Evolutionary conservation across 2,329 filamentous ascomycete genomes (phyloP).

Genomic region (Aspergillus transmontanensis): DNA sequence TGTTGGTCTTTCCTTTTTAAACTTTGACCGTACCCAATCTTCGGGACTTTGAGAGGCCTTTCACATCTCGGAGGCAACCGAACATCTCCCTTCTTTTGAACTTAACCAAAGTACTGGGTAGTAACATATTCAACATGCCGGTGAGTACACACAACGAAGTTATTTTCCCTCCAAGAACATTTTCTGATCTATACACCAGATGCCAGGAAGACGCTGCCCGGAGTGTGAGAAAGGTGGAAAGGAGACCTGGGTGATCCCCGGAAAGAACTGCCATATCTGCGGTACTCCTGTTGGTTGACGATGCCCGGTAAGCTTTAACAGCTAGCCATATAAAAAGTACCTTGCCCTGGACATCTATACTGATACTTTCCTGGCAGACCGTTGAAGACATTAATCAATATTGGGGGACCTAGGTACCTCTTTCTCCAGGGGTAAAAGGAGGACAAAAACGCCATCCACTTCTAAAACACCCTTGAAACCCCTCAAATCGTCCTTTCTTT

Average conservation of each 20-base stretch:
- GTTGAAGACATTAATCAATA: neutral
- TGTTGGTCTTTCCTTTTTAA: constrained; percentile 6
- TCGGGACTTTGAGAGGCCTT: neutral
- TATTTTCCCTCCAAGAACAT: neutral
- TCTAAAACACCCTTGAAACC: neutral
- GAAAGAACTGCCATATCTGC: constrained; percentile 49
- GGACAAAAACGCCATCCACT: neutral
- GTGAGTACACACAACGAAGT: constrained; percentile 4
- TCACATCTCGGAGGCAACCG: neutral
- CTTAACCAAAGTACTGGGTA: neutral
- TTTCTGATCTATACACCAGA: constrained; percentile 29
- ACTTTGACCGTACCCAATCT: constrained; percentile 10
- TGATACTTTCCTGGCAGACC: neutral
- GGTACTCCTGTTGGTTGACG: constrained; percentile 36
- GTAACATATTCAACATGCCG: constrained; percentile 11
- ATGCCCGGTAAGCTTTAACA: neutral
- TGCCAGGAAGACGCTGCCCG: constrained; percentile 49
- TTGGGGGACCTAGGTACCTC: neutral
- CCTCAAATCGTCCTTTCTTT: neutral
- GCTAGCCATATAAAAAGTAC: neutral
- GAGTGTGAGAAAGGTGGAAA: constrained; percentile 38
- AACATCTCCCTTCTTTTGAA: neutral
- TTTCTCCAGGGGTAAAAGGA: neutral
- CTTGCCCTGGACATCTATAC: neutral
- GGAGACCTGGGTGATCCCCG: constrained; percentile 50